These are phyloP conservation scores for Fusarium sp. DNA, from an alignment of 2,329 filamentous ascomycete genomes.

Conservation along the genomic window DNA sequence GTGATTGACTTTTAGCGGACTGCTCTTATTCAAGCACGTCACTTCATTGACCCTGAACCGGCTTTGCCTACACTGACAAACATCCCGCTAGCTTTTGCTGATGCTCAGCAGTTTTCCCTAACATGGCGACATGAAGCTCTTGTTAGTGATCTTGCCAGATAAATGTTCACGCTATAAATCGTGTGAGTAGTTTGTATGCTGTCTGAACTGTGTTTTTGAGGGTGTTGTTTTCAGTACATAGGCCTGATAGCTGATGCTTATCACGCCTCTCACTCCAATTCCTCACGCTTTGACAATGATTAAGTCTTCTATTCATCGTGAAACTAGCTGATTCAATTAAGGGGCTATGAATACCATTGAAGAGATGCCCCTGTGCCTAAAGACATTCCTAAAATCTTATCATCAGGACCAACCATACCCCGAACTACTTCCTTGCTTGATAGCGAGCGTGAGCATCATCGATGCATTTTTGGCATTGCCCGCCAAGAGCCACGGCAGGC, in stretches of 20 bases:
- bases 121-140: rapidly evolving
- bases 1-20: rapidly evolving
- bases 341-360: rapidly evolving
- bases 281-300: rapidly evolving
- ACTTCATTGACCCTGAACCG: rapidly evolving
- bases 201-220: neutral
- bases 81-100: neutral
- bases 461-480: neutral
- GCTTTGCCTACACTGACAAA: rapidly evolving
- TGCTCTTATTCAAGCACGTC: neutral
- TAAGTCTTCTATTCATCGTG: rapidly evolving
- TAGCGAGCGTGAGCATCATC: rapidly evolving
- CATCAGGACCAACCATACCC: neutral
- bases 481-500: neutral
- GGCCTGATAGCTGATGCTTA: neutral
- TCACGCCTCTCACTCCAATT: rapidly evolving
- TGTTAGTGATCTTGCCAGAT: rapidly evolving
- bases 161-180: rapidly evolving
- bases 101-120: neutral
- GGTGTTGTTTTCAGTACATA: neutral
- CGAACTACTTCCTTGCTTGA: neutral
- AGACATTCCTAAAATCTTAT: rapidly evolving
- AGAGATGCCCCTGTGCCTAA: too few relatives aligned
- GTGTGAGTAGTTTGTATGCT: neutral
- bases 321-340: neutral